Percentiles rank a stretch among this genome's conserved stretches.
These are phyloP conservation scores for Coemansia sp. DNA, from an alignment of 192 early-diverging fungal species.

Conservation along the genomic window DNA sequence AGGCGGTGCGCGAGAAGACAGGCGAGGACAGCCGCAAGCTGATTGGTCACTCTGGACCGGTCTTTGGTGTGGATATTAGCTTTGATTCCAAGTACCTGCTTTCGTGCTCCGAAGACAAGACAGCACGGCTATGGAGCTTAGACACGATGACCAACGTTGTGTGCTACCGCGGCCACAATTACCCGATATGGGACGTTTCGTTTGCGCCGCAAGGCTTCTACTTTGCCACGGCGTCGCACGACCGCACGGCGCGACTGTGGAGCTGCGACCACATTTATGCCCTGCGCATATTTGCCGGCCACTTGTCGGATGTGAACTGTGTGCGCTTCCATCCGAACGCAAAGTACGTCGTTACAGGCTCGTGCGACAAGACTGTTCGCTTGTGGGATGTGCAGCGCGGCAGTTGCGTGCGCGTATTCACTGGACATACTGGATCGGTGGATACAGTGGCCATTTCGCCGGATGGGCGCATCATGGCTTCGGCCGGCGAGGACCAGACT, in stretches of 20 bases:
- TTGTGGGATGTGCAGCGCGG: conserved; percentile 95
- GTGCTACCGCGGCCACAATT: conserved; percentile 93
- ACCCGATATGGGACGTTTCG: conserved; percentile 94
- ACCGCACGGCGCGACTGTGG: conserved; percentile 94
- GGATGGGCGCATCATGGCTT: conserved; percentile 87
- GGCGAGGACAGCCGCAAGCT: conserved; percentile 62
- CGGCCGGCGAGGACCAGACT: conserved; percentile 65
- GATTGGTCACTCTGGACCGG: conserved; percentile 88
- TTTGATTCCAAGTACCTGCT: conserved; percentile 80
- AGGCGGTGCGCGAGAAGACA: conserved; percentile 59
- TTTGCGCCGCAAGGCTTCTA: conserved; percentile 90
- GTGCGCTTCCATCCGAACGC: conserved; percentile 97
- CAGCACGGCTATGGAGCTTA: conserved; percentile 93
- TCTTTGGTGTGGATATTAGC: conserved; percentile 85
- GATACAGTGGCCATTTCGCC: conserved; percentile 86
- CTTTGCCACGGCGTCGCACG: conserved; percentile 95
- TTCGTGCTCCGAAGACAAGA: conserved; percentile 90
- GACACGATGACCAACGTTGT: conserved; percentile 90
- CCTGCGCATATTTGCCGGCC: conserved; percentile 95
- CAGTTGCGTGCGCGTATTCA: conserved; percentile 83
- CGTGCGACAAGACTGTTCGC: conserved; percentile 80
- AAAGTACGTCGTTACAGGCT: conserved; percentile 92
- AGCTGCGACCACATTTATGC: conserved; percentile 95
- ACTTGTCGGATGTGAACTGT: conserved; percentile 91
- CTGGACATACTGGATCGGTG: conserved; percentile 80